Percentiles rank a stretch among this genome's conserved stretches.
These are phyloP conservation scores for Microdochium trichocladiopsis DNA, from an alignment of 2,329 filamentous ascomycete species.

Conservation along the genomic window DNA sequence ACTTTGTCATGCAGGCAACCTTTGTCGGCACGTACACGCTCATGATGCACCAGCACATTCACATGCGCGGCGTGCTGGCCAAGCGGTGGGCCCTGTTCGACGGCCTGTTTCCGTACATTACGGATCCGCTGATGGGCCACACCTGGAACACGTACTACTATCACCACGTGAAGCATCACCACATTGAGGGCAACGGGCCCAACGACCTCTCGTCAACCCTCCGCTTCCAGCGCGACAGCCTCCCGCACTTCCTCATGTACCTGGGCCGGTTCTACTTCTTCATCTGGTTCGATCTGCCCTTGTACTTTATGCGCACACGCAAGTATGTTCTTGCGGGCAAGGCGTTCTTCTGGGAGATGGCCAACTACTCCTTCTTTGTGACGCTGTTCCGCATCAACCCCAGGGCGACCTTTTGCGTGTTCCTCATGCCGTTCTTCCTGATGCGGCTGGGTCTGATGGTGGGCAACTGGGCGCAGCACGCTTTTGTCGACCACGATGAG, in stretches of 20 bases:
- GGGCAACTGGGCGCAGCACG: slow-evolving; percentile 81
- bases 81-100: slow-evolving; percentile 52
- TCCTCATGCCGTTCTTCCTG: slow-evolving; percentile 58
- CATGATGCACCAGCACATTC: slow-evolving; percentile 81
- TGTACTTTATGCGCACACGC: slow-evolving; percentile 64
- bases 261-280: slow-evolving; percentile 67
- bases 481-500: slow-evolving; percentile 67
- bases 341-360: slow-evolving; percentile 53
- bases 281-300: slow-evolving; percentile 67
- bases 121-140: slow-evolving; percentile 72
- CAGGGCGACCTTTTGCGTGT: slow-evolving; percentile 54
- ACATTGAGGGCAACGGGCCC: slow-evolving; percentile 74
- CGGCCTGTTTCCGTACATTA: slow-evolving; percentile 61
- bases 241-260: slow-evolving; percentile 63
- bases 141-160: slow-evolving; percentile 84
- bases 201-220: slow-evolving; percentile 71
- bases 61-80: slow-evolving; percentile 62
- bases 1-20: slow-evolving; percentile 58
- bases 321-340: slow-evolving; percentile 47
- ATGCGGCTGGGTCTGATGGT: slow-evolving; percentile 70
- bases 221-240: slow-evolving; percentile 65
- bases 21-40: slow-evolving; percentile 71
- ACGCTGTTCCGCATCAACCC: slow-evolving; percentile 42
- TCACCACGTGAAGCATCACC: slow-evolving; percentile 81
- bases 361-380: slow-evolving; percentile 45